These are phyloP conservation scores for Boletus subluridellus DNA, from an alignment of 1,284 basidiomycete genomes.

Conservation along the genomic window DNA sequence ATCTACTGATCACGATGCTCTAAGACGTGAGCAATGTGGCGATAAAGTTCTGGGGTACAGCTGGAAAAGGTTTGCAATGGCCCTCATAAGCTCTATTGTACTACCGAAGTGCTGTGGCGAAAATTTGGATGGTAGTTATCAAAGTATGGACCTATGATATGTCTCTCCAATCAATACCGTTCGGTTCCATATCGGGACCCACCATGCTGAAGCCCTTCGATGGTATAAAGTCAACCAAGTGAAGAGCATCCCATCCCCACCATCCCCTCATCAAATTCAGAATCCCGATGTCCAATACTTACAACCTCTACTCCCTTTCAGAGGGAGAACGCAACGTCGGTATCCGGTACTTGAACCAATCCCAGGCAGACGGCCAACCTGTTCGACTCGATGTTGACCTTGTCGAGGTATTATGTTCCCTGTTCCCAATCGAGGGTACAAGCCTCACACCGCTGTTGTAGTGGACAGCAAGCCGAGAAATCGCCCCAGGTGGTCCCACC, in stretches of 20 bases:
- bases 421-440: background rate
- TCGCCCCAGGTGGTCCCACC: background rate
- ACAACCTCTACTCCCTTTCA: no score
- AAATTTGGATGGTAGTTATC: background rate
- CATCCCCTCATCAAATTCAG: background rate
- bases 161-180: background rate
- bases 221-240: background rate
- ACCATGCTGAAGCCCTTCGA: background rate
- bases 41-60: background rate
- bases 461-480: background rate
- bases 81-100: background rate
- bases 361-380: background rate
- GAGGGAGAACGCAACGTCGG: background rate
- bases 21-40: background rate
- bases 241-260: background rate
- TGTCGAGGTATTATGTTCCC: background rate
- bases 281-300: background rate
- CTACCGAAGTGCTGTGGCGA: background rate
- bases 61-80: no score
- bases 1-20: no score
- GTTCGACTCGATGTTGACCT: background rate
- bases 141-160: background rate
- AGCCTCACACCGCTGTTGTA: background rate
- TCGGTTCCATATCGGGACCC: background rate
- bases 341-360: background rate